Evolutionary conservation across 2,329 filamentous ascomycete genomes (phyloP).

Genomic region (Claviceps sp.): DNA sequence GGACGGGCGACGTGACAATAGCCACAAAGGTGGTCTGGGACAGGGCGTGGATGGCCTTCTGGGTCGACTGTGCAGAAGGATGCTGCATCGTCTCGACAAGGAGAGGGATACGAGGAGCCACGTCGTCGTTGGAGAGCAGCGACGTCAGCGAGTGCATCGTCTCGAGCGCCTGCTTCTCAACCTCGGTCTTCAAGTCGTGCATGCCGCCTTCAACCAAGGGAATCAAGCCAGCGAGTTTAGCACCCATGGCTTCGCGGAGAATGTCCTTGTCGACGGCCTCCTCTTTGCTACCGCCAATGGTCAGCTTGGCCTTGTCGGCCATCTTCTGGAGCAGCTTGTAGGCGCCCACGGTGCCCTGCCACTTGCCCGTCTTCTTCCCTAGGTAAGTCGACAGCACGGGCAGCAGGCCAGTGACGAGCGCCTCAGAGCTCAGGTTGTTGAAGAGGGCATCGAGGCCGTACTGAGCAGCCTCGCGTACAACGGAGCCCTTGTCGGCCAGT

Average conservation of each 20-base stretch:
- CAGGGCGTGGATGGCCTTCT: slow-evolving; percentile 92
- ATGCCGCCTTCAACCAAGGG: slow-evolving; percentile 85
- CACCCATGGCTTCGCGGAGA: slow-evolving; percentile 80
- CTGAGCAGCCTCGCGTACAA: slow-evolving; percentile 82
- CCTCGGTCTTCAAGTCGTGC: slow-evolving; percentile 89
- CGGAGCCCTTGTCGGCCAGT: slow-evolving; percentile 76
- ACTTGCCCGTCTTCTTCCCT: slow-evolving; percentile 76
- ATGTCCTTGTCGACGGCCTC: slow-evolving; percentile 80
- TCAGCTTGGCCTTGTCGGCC: slow-evolving; percentile 87
- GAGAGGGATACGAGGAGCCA: slow-evolving; percentile 79
- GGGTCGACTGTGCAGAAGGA: slow-evolving; percentile 72
- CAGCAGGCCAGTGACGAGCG: slow-evolving; percentile 69
- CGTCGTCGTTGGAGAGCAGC: slow-evolving; percentile 91
- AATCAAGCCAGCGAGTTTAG: slow-evolving; percentile 73
- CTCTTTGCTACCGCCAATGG: slow-evolving; percentile 64
- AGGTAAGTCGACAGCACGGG: slow-evolving; percentile 66
- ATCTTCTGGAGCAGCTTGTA: slow-evolving; percentile 78
- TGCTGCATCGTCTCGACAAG: slow-evolving; percentile 93
- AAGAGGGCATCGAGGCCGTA: slow-evolving; percentile 92
- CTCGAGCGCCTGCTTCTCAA: slow-evolving; percentile 76
- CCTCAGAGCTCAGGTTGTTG: slow-evolving; percentile 63
- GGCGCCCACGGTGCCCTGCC: slow-evolving; percentile 89
- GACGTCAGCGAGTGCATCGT: slow-evolving; percentile 86
- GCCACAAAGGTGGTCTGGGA: slow-evolving; percentile 98
- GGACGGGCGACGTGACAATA: slow-evolving; percentile 85